A percentile compares a stretch with the other conserved stretches of the same genome.
Conservation (phyloP, 2,329 filamentous ascomycete species). For the Colletotrichum sojae region DNA sequence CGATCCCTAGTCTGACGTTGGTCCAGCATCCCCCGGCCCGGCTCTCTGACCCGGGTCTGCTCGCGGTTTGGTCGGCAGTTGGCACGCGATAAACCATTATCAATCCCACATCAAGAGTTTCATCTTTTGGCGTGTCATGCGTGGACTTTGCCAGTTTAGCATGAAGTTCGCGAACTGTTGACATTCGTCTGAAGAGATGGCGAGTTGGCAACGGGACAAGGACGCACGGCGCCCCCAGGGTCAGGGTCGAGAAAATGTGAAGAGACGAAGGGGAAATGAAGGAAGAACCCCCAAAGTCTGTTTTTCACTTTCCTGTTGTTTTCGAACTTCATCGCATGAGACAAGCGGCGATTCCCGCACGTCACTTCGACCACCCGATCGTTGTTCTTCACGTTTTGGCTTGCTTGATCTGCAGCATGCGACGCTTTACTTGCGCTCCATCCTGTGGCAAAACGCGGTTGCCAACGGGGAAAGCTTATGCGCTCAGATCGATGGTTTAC, state of each 20-base stretch:
- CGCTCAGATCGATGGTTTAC: background rate
- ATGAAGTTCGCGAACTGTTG: constrained; percentile 28
- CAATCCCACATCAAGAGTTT: constrained; percentile 33
- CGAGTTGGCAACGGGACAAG: background rate
- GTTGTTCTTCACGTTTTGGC: constrained; percentile 25
- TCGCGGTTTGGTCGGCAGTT: constrained; percentile 25
- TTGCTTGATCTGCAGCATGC: constrained; percentile 35
- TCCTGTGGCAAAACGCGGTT: constrained; percentile 10
- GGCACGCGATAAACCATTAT: constrained; percentile 12
- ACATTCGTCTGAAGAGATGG: constrained; percentile 12
- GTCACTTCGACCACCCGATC: background rate
- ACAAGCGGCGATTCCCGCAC: constrained; percentile 5
- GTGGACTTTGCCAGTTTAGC: background rate
- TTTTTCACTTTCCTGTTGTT: constrained; percentile 7
- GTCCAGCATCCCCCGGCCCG: constrained; percentile 31
- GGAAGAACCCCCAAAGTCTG: background rate
- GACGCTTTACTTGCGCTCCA: constrained; percentile 14
- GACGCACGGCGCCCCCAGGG: background rate
- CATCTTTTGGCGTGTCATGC: constrained; percentile 26
- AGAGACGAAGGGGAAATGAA: background rate
- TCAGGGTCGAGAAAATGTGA: background rate
- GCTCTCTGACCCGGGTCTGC: constrained; percentile 2
- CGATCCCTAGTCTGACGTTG: constrained; percentile 7
- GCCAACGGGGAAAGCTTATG: constrained; percentile 9
- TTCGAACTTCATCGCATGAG: constrained; percentile 14